Evolutionary conservation across 176 grass and related monocot genomes (phyloP), one percentile per base, ranked within the genome.

Genomic region (Bothriochloa decipiens): DNA sequence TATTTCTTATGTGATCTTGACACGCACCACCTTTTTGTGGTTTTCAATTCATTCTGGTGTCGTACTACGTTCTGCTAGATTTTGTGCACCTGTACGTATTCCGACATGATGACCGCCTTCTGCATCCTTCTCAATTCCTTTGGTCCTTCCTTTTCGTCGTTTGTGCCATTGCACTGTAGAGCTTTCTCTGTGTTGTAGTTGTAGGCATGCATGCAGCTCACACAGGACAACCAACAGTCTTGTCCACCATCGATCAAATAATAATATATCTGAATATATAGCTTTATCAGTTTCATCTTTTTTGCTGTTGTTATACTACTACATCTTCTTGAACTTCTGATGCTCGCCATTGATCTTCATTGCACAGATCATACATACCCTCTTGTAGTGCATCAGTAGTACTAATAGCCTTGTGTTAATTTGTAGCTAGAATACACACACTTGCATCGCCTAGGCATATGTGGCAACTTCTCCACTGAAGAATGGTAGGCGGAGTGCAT

Each of bases 401-500:
- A 62, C 3, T 25, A 50, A 5, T 8, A 23, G 57, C 45, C 76
- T 68, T 77, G 29, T 61, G 62, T 36, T 82, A 77, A 49, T 77
- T 27, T 40, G 22, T 26, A 67, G 64, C 72, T 25, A 53, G 14
- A 71, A 65, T 71, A 79, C 39, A n/a, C 5, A 26, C 29, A n/a
- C n/a, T n/a, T n/a, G 23, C 79, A 77, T 77, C 32, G 22, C 74
- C 53, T 40, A 40, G 12, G 27, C 3, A 11, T 26, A 52, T 49
- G 16, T 83, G 63, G n/a, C 49, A 58, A 78, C 47, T 57, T 70
- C 78, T 78, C 49, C 69, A 69, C 37, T 45, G 33, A 67, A 76
- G 45, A 76, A 26, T 37, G 55, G 37, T 83, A 73, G 53, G 53
- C 53, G 15, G 12, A 69, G 22, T 27, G 57, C 76, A 65, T 25